phyloP scores from a whole-genome alignment of 2,329 filamentous ascomycete species.

The Monosporascus sp. region DNA sequence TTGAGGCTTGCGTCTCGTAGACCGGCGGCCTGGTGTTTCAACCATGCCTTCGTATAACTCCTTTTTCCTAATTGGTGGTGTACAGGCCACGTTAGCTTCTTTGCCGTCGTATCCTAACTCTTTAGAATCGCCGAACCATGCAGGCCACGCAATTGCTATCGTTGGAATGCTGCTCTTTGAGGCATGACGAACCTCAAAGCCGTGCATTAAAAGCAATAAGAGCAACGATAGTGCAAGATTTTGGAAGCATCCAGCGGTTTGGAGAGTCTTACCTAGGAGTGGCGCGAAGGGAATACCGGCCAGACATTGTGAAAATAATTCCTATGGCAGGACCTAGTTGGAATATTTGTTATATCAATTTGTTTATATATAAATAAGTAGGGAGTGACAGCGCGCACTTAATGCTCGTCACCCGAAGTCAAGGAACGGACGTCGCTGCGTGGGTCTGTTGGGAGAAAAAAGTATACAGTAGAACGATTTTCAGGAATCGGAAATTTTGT shows the following conservation, averaged over 20 bases:
- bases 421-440: too few species aligned
- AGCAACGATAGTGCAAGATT: neutral
- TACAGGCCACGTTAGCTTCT: constrained; percentile 1
- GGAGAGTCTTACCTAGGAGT: constrained; percentile 19
- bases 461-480: too few species aligned
- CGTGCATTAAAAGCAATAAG: neutral
- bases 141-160: too few species aligned
- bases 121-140: neutral
- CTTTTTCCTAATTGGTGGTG: constrained; percentile 45
- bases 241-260: neutral
- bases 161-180: too few species aligned
- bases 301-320: constrained; percentile 14
- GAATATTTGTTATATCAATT: too few species aligned
- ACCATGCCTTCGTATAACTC: constrained; percentile 58
- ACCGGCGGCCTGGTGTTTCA: constrained; percentile 47
- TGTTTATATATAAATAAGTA: too few species aligned
- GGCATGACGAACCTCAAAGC: neutral
- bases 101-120: neutral
- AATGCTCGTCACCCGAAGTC: too few species aligned
- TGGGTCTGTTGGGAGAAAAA: too few species aligned
- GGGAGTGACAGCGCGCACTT: too few species aligned
- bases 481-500: too few species aligned
- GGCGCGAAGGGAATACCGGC: constrained; percentile 20
- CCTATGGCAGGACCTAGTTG: neutral
- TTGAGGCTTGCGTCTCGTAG: constrained; percentile 46